These are phyloP conservation scores for Botrytis fragariae DNA, from an alignment of 2,329 filamentous ascomycete genomes.

Conservation along the genomic window DNA sequence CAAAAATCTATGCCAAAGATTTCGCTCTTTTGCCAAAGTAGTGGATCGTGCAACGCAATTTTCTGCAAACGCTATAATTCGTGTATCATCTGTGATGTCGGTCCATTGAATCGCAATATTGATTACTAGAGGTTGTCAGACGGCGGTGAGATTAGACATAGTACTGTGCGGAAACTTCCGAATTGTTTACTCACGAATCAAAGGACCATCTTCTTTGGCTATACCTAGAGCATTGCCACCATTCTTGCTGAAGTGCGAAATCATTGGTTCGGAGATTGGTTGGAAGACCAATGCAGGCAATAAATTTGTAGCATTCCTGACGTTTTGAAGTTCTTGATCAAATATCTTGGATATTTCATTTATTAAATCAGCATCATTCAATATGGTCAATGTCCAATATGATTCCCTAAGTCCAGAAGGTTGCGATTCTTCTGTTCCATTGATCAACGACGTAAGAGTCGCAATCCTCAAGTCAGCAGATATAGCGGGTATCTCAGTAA, in stretches of 20 bases:
- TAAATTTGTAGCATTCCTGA: slow-evolving; percentile 23
- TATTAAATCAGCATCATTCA: slow-evolving; percentile 17
- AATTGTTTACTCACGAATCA: slow-evolving; percentile 19
- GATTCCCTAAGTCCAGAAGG: slow-evolving; percentile 3
- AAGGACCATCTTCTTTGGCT: slow-evolving; percentile 23
- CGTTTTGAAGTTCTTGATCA: slow-evolving; percentile 22
- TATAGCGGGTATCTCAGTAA: slow-evolving; percentile 20
- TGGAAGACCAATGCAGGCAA: slow-evolving; percentile 28
- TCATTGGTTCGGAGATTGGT: slow-evolving; percentile 27
- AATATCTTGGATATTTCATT: slow-evolving; percentile 26
- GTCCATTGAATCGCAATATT: slow-evolving; percentile 34
- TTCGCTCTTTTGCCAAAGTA: slow-evolving; percentile 36
- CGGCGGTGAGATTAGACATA: background rate
- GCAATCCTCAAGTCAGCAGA: slow-evolving; percentile 20
- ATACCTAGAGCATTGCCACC: slow-evolving; percentile 34
- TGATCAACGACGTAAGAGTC: slow-evolving; percentile 22
- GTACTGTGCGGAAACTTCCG: background rate
- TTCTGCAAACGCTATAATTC: slow-evolving; percentile 34
- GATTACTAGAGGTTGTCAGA: background rate
- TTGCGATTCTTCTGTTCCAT: slow-evolving; percentile 18
- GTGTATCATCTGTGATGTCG: slow-evolving; percentile 39
- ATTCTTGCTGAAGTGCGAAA: slow-evolving; percentile 26
- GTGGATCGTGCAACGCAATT: slow-evolving; percentile 36
- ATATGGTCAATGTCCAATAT: slow-evolving; percentile 6
- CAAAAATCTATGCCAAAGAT: slow-evolving; percentile 41